Evolutionary conservation across 1,284 basidiomycete species (phyloP).

Genomic region (Anthracocystis walkeri): DNA sequence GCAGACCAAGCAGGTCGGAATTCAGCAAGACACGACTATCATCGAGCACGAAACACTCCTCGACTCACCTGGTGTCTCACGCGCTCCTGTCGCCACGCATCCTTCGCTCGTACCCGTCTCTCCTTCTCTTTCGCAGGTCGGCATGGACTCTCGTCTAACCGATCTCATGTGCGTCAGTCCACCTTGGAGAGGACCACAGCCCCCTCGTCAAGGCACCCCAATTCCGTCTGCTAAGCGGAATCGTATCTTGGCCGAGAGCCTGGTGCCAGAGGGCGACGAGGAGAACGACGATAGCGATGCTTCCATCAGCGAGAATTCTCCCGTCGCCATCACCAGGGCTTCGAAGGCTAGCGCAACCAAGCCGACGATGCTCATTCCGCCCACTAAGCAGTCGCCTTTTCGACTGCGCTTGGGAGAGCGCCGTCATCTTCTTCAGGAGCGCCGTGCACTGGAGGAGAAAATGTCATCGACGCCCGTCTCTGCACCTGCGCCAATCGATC

Average conservation of each 20-base stretch:
- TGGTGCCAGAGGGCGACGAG: constrained; percentile 5
- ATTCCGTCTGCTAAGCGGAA: constrained; percentile 34
- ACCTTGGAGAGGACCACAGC: constrained; percentile 30
- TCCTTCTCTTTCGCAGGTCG: constrained; percentile 45
- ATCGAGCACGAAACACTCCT: constrained; percentile 6
- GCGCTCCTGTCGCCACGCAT: constrained; percentile 22
- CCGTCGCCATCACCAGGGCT: constrained; percentile 10
- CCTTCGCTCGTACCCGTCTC: constrained; percentile 16
- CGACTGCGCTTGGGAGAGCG: constrained; percentile 23
- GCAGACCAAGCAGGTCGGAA: constrained; percentile 5
- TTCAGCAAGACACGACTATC: neutral
- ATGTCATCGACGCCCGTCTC: constrained; percentile 25
- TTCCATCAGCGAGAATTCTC: constrained; percentile 18
- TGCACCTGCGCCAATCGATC: constrained; percentile 11
- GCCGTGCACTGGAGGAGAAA: neutral
- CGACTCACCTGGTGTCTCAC: constrained; percentile 38
- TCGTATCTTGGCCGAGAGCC: constrained; percentile 19
- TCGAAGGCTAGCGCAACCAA: constrained; percentile 9
- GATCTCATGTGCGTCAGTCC: constrained; percentile 49
- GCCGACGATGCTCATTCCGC: constrained; percentile 1
- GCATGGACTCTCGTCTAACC: constrained; percentile 50
- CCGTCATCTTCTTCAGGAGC: neutral
- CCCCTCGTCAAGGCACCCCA: constrained; percentile 30
- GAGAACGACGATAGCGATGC: constrained; percentile 15
- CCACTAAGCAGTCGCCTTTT: constrained; percentile 32